Percentiles rank a stretch among this genome's conserved stretches.
Conservation (phyloP, 2,329 filamentous ascomycete genomes). For the Penicillium sp. region DNA sequence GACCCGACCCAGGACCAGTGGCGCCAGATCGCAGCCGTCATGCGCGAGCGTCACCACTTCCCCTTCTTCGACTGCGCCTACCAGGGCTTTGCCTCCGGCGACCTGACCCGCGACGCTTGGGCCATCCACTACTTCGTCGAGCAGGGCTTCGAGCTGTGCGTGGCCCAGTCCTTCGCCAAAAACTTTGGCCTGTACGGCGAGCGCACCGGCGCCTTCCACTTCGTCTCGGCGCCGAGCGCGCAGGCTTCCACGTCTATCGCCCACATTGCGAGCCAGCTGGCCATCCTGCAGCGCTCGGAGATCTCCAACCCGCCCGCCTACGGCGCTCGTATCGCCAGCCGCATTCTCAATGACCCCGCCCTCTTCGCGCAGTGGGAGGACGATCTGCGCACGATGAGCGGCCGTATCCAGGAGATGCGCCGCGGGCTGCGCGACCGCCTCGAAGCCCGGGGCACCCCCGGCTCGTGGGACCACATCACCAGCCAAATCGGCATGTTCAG, state of each 20-base stretch:
- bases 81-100: constrained; percentile 94
- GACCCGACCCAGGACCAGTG: constrained; percentile 93
- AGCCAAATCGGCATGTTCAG: constrained; percentile 99
- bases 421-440: constrained; percentile 72
- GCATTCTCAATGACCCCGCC: constrained; percentile 74
- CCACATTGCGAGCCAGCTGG: constrained; percentile 80
- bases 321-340: constrained; percentile 82
- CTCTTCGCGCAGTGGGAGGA: constrained; percentile 91
- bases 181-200: constrained; percentile 87
- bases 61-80: constrained; percentile 99
- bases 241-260: constrained; percentile 60
- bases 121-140: constrained; percentile 94
- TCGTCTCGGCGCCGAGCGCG: constrained; percentile 70
- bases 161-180: constrained; percentile 63
- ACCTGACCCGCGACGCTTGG: constrained; percentile 78
- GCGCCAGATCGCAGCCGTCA: constrained; percentile 78
- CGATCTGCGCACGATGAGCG: constrained; percentile 89
- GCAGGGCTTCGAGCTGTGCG: constrained; percentile 72
- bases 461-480: constrained; percentile 94
- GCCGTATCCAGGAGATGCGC: constrained; percentile 91
- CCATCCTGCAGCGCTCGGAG: constrained; percentile 92
- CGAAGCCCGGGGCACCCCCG: constrained; percentile 80
- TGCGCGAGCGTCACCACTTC: constrained; percentile 78
- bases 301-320: constrained; percentile 97
- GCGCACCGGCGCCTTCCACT: constrained; percentile 94